These are phyloP conservation scores for Aaosphaeria pasadenensis DNA, from an alignment of 2,329 filamentous ascomycete genomes.

Conservation along the genomic window DNA sequence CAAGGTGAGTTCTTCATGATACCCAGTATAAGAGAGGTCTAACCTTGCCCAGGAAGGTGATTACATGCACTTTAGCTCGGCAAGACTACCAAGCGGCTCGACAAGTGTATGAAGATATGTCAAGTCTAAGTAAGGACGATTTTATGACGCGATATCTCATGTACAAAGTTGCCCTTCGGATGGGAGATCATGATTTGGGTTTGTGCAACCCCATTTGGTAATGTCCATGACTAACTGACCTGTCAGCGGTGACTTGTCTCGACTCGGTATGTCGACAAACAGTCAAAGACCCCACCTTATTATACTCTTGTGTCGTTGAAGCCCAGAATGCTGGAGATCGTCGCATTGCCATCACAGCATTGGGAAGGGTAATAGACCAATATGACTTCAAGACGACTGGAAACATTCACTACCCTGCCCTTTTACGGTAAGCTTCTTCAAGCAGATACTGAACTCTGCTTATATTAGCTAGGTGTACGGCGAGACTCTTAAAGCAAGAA, in stretches of 20 bases:
- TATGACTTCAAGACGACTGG: conserved; percentile 48
- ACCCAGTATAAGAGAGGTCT: conserved; percentile 3
- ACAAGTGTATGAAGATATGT: conserved; percentile 58
- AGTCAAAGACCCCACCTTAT: conserved; percentile 56
- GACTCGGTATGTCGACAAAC: conserved; percentile 55
- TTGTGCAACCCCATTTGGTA: conserved; percentile 6
- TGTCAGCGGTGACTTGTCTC: conserved; percentile 48
- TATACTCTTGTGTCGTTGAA: conserved; percentile 80
- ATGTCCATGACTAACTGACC: no score
- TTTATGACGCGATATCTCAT: conserved; percentile 69
- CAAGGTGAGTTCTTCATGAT: conserved; percentile 49
- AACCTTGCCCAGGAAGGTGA: conserved; percentile 60
- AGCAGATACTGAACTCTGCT: conserved; percentile 2
- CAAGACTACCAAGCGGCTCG: conserved; percentile 55
- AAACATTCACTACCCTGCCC: conserved; percentile 58
- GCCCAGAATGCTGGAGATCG: conserved; percentile 66
- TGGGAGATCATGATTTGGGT: conserved; percentile 55
- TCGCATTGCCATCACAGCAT: conserved; percentile 54
- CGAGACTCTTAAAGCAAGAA: conserved; percentile 45
- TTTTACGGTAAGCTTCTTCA: conserved; percentile 60
- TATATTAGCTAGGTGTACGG: conserved; percentile 38
- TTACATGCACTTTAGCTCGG: conserved; percentile 64
- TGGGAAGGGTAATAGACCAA: conserved; percentile 60
- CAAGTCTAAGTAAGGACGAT: conserved; percentile 56
- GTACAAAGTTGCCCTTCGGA: conserved; percentile 68